Evolutionary conservation across 148 eudicot genomes (phyloP), one percentile per base, ranked within the genome.

Genomic region (Nepenthes mirabilis): DNA sequence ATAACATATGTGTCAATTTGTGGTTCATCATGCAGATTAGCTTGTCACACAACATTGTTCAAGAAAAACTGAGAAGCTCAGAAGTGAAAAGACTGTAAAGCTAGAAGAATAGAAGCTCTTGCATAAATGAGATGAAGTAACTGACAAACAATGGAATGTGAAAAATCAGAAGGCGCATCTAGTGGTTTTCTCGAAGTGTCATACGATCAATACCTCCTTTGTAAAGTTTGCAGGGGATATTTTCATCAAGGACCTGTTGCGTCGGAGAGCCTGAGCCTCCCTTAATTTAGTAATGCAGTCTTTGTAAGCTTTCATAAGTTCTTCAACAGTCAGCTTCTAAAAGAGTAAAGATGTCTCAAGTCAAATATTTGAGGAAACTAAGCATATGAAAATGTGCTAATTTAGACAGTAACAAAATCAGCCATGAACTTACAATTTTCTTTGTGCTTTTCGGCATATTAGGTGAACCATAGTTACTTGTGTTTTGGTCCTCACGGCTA

Each of bases 191-290:
- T 23, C 32, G 11, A 5, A 52, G 32, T 34, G 33, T 9, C 40
- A 47, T 32, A 13, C 33, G 45, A 40, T 3, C 10, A 11, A 8
- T 81, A 94, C 99, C 96, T 86, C 88, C 75, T 84, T 94, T n/a
- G 95, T 86, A 66, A 82, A 94, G 72, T 89, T 94, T 54, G 74
- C 95, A 33, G 99, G 99, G 68, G 82, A 68, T 59, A 89, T 82
- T 74, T 65, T 83, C 36, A 72, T 73, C 51, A 94, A 56, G 61
- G 97, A 86, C 60, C 60, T 55, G 54, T 50, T 72, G 43, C 91
- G 84, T 4, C 95, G 75, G n/a, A 51, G 71, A 59, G 80, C 60
- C 71, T 89, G 90, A 54, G 90, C 4, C 72, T 71, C 81, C 63
- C 91, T 72, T 61, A 94, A 72, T 68, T 60, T 47, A 60, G 73